These are phyloP conservation scores for Helminthosporium solani DNA, from an alignment of 2,329 filamentous ascomycete species.

Conservation along the genomic window DNA sequence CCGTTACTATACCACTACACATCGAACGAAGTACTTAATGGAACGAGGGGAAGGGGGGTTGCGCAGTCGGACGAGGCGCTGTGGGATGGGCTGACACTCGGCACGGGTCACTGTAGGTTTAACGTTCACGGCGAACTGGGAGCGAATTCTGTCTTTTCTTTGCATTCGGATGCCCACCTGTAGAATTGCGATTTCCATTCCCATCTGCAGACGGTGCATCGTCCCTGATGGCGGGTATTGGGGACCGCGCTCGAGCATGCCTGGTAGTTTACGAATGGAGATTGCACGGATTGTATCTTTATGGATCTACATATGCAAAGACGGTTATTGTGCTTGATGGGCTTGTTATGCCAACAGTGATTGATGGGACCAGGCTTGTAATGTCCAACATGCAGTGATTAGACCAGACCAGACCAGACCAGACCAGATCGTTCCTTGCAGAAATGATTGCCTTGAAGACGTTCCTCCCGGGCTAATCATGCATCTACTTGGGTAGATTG, in stretches of 20 bases:
- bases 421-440: too few species aligned
- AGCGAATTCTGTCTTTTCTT: slow-evolving; percentile 35
- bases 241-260: slow-evolving; percentile 24
- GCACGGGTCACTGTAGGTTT: slow-evolving; percentile 32
- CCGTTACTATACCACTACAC: slow-evolving; percentile 26
- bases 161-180: slow-evolving; percentile 34
- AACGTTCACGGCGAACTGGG: slow-evolving; percentile 38
- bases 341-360: too few species aligned
- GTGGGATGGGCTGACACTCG: slow-evolving; percentile 20
- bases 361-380: too few species aligned
- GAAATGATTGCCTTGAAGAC: too few species aligned
- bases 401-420: too few species aligned
- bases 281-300: slow-evolving; percentile 20
- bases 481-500: too few species aligned
- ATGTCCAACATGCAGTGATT: too few species aligned
- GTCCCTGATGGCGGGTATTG: slow-evolving; percentile 28
- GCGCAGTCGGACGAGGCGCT: slow-evolving; percentile 18
- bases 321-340: too few species aligned
- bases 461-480: too few species aligned
- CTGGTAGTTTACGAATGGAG: slow-evolving; percentile 38
- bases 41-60: slow-evolving; percentile 18
- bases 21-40: slow-evolving; percentile 32
- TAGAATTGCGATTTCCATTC: slow-evolving; percentile 17
- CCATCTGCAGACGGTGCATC: slow-evolving; percentile 17
- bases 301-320: too few species aligned